A percentile compares a stretch with the other conserved stretches of the same genome.
Conservation (phyloP, 495 filamentous ascomycete species). For the Amniculicola lignicola region DNA sequence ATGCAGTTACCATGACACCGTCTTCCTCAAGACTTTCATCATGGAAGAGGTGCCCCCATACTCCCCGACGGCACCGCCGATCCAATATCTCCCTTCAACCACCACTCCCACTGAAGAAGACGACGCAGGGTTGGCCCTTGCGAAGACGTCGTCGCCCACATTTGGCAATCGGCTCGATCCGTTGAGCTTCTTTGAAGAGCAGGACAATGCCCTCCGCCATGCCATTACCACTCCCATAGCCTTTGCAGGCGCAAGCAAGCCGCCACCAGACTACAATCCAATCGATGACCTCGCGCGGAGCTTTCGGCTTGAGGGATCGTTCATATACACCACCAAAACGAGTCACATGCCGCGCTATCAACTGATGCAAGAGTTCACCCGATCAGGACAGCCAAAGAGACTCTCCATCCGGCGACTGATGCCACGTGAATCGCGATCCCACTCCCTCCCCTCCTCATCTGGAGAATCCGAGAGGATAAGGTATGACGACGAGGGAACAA, state of each 20-base stretch:
- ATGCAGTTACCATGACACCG: no score
- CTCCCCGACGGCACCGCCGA: slow-evolving; percentile 19
- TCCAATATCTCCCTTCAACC: no score
- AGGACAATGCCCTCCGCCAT: background rate
- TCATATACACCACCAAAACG: slow-evolving; percentile 25
- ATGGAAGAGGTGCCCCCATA: slow-evolving; percentile 26
- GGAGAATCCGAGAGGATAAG: background rate
- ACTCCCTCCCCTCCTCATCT: slow-evolving; percentile 11
- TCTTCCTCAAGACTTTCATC: no score
- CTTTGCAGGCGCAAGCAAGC: background rate
- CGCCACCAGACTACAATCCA: slow-evolving; percentile 24
- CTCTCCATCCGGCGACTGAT: slow-evolving; percentile 26
- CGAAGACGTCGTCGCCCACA: background rate
- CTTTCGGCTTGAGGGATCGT: slow-evolving; percentile 21
- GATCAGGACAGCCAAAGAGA: slow-evolving; percentile 14
- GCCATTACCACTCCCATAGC: slow-evolving; percentile 2
- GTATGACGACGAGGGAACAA: slow-evolving; percentile 28
- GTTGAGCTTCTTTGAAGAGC: no score
- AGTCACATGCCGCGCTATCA: slow-evolving; percentile 30
- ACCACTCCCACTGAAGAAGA: no score
- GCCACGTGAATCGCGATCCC: slow-evolving; percentile 19
- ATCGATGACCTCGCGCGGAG: slow-evolving; percentile 15
- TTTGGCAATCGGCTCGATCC: no score
- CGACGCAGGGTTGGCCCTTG: background rate
- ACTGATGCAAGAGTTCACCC: slow-evolving; percentile 24